Conservation (phyloP, 371 early-diverging fungal genomes). For the Apophysomyces ossiformis region DNA sequence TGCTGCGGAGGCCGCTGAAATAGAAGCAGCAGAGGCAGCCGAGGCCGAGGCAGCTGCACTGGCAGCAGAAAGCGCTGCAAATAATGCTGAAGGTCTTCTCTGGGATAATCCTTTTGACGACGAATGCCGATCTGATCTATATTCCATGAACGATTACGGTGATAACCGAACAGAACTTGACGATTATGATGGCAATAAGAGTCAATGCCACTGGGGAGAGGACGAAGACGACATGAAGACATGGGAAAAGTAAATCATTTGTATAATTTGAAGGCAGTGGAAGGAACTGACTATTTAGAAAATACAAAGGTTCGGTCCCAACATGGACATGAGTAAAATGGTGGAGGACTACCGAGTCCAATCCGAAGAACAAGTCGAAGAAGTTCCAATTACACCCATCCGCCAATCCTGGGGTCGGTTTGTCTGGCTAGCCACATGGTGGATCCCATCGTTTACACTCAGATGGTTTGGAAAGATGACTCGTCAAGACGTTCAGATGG, state of each 20-base stretch:
- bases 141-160: constrained; percentile 28
- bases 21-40: constrained; percentile 24
- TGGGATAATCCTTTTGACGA: constrained; percentile 39
- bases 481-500: constrained; percentile 89
- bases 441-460: constrained; percentile 71
- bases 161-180: constrained; percentile 41
- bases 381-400: constrained; percentile 57
- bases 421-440: constrained; percentile 75
- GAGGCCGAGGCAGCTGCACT: constrained; percentile 37
- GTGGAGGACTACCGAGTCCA: constrained; percentile 41
- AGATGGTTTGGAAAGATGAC: constrained; percentile 75
- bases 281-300: neutral
- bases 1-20: constrained; percentile 38
- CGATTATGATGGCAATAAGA: constrained; percentile 29
- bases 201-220: constrained; percentile 35
- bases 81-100: constrained; percentile 16
- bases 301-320: constrained; percentile 36
- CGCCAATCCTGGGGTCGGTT: constrained; percentile 76
- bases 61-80: constrained; percentile 35
- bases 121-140: constrained; percentile 36
- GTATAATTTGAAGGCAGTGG: neutral
- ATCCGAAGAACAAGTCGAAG: constrained; percentile 48
- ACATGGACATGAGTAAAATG: constrained; percentile 54
- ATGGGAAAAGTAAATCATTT: neutral
- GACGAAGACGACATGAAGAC: constrained; percentile 17